Conservation (phyloP, 164 flowering plant species). For the Houttuynia cordata region DNA sequence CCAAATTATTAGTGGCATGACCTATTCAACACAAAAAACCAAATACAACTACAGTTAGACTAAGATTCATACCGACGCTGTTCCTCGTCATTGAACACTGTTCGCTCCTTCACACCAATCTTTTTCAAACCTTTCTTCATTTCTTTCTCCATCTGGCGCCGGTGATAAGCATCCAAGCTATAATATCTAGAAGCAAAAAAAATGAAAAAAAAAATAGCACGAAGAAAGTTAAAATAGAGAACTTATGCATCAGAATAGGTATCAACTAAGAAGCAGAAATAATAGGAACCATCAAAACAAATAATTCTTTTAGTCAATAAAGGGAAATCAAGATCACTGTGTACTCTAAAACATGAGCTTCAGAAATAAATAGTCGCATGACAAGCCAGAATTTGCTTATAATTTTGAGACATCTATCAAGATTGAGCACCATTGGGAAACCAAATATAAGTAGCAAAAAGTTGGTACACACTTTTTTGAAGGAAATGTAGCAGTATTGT, state of each 20-base stretch:
- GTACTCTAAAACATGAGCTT: neutral
- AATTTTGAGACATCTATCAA: neutral
- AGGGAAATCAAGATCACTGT: neutral
- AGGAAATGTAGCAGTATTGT: constrained; percentile 94
- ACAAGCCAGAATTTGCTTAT: neutral
- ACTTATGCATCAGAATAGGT: too few relatives aligned
- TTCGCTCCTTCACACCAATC: constrained; percentile 37
- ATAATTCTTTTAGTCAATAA: neutral
- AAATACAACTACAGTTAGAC: neutral
- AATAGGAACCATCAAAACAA: neutral
- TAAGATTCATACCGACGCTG: constrained; percentile 56
- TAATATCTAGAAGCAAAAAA: constrained; percentile 53
- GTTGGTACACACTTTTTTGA: constrained; percentile 74
- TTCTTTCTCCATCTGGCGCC: constrained; percentile 54
- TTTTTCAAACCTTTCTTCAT: constrained; percentile 52
- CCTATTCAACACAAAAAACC: neutral
- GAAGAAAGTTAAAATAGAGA: too few relatives aligned
- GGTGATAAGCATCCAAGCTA: constrained; percentile 71
- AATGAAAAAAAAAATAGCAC: too few relatives aligned
- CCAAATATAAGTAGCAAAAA: too few relatives aligned
- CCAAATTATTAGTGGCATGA: too few relatives aligned
- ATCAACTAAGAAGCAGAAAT: neutral
- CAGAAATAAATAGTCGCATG: too few relatives aligned
- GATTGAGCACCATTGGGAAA: neutral
- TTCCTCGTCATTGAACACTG: constrained; percentile 90